A percentile compares a stretch with the other conserved stretches of the same genome.
Conservation (phyloP, 2,329 filamentous ascomycete species). For the Curvularia spicifera region DNA sequence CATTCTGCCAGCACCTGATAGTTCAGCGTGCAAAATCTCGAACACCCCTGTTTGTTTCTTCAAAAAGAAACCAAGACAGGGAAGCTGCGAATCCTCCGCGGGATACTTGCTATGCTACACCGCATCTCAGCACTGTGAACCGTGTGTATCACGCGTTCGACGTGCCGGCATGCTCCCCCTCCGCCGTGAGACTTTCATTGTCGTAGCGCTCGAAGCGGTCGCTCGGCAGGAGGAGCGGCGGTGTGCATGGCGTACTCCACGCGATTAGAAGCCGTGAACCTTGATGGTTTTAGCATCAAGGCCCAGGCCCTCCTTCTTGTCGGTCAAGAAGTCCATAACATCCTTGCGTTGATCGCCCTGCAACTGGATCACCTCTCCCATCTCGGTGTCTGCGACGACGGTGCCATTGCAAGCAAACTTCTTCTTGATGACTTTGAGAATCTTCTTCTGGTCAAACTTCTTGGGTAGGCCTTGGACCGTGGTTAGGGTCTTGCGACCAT, state of each 20-base stretch:
- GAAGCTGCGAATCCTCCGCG: slow-evolving; percentile 28
- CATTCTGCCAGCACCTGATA: slow-evolving; percentile 7
- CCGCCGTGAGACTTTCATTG: slow-evolving; percentile 6
- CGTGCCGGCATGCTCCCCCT: slow-evolving; percentile 15
- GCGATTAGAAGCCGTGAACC: slow-evolving; percentile 59
- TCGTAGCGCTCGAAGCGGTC: slow-evolving; percentile 17
- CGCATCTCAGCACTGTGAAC: slow-evolving; percentile 25
- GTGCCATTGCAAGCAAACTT: slow-evolving; percentile 99
- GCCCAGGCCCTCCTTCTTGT: slow-evolving; percentile 92
- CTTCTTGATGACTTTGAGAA: slow-evolving; percentile 99
- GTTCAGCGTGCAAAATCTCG: slow-evolving; percentile 10
- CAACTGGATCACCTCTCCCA: slow-evolving; percentile 99
- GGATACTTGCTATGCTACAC: slow-evolving; percentile 31
- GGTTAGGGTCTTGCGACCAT: slow-evolving; percentile 99
- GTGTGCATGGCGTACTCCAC: slow-evolving; percentile 17
- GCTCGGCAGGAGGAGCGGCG: slow-evolving; percentile 13
- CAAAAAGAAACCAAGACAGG: slow-evolving; percentile 23
- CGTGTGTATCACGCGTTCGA: slow-evolving; percentile 8
- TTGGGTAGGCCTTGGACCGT: slow-evolving; percentile 98
- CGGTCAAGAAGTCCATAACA: slow-evolving; percentile 94
- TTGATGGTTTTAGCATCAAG: slow-evolving; percentile 97
- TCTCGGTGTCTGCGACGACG: slow-evolving; percentile 92
- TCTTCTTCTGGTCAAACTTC: slow-evolving; percentile 99
- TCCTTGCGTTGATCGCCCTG: slow-evolving; percentile 99
- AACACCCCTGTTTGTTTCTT: slow-evolving; percentile 14